These are phyloP conservation scores for Fusarium falciforme DNA, from an alignment of 2,329 filamentous ascomycete species.

Conservation along the genomic window DNA sequence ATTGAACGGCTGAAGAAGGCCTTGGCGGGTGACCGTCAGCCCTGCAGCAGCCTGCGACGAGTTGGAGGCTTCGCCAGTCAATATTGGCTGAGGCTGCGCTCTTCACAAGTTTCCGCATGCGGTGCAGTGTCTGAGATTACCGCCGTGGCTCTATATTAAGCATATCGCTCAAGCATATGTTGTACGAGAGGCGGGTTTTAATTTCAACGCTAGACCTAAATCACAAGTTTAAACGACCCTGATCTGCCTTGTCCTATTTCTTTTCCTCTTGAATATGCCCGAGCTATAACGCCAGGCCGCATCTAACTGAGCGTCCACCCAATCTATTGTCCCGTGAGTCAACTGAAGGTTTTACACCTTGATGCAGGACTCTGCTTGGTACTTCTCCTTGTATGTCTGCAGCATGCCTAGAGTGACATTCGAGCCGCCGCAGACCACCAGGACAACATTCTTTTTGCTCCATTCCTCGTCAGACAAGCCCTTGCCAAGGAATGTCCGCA, in stretches of 20 bases:
- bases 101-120: background rate
- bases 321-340: background rate
- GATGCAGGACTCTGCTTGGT: constrained; percentile 48
- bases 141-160: background rate
- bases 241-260: background rate
- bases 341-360: constrained; percentile 35
- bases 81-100: background rate
- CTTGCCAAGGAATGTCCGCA: constrained; percentile 70
- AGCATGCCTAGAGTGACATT: constrained; percentile 73
- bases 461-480: constrained; percentile 67
- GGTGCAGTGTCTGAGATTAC: background rate
- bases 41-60: background rate
- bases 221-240: background rate
- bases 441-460: constrained; percentile 77
- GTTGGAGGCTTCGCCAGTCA: background rate
- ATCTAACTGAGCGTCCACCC: background rate
- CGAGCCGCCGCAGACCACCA: constrained; percentile 86
- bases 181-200: background rate
- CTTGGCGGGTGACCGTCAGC: background rate
- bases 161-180: constrained; percentile 2
- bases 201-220: background rate
- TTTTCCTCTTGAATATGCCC: background rate
- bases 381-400: constrained; percentile 65
- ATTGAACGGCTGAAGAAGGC: background rate
- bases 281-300: background rate